Percentiles rank a stretch among this genome's conserved stretches.
Conservation (phyloP, 129 eudicot species). For the Chrysanthemum makinoi region DNA sequence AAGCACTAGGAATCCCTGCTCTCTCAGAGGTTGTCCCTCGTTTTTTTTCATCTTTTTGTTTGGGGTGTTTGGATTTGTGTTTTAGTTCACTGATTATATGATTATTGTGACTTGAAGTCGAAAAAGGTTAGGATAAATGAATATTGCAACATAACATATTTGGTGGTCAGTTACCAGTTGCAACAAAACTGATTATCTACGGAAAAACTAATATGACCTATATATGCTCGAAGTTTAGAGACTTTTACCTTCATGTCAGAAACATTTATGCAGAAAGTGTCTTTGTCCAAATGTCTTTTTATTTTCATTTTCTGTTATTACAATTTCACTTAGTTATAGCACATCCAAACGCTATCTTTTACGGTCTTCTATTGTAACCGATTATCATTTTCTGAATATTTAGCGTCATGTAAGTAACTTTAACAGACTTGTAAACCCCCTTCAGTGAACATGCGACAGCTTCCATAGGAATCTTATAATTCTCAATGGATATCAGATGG, state of each 20-base stretch:
- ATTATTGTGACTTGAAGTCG: no score
- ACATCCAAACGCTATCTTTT: background rate
- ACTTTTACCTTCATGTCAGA: background rate
- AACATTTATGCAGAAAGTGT: background rate
- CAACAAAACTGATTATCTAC: no score
- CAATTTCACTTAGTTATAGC: background rate
- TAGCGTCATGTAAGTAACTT: background rate
- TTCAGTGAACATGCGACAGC: background rate
- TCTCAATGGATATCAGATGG: background rate
- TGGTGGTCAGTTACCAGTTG: no score
- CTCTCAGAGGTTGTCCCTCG: constrained; percentile 61
- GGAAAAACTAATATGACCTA: no score
- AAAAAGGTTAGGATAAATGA: background rate
- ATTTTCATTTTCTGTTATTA: background rate
- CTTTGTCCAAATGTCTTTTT: background rate
- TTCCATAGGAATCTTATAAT: background rate
- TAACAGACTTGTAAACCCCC: background rate
- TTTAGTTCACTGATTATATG: no score
- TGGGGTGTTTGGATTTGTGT: no score
- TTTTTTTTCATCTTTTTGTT: background rate
- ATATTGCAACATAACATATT: background rate
- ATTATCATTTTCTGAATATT: background rate
- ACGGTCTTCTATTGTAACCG: background rate
- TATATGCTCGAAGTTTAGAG: background rate
- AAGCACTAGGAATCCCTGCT: constrained; percentile 58